Percentiles rank a stretch among this genome's conserved stretches.
These are phyloP conservation scores for Posidonia oceanica DNA, from an alignment of 116 monocot species.

Conservation along the genomic window DNA sequence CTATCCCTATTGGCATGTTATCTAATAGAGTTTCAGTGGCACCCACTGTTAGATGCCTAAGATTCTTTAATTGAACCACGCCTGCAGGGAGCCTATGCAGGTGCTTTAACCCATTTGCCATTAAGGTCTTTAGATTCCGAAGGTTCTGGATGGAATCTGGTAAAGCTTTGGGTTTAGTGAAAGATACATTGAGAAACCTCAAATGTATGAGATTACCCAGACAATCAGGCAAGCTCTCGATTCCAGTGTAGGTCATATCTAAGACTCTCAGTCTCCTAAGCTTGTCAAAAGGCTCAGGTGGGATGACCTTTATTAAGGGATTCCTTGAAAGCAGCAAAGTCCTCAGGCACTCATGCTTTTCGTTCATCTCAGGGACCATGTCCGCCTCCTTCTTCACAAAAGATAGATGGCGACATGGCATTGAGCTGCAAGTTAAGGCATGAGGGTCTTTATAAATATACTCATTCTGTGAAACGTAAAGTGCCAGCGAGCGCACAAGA, in stretches of 20 bases:
- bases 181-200: slow-evolving; percentile 11
- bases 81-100: slow-evolving; percentile 5
- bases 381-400: not conserved
- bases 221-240: slow-evolving; percentile 7
- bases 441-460: not conserved
- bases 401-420: slow-evolving; percentile 1
- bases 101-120: not conserved
- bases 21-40: not conserved
- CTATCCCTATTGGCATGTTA: slow-evolving; percentile 9
- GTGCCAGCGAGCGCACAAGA: slow-evolving; percentile 10
- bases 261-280: slow-evolving; percentile 9
- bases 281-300: slow-evolving; percentile 2
- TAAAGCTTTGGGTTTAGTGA: slow-evolving; percentile 8
- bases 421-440: not conserved
- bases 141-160: slow-evolving; percentile 11
- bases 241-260: slow-evolving; percentile 9
- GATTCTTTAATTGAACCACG: not conserved
- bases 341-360: slow-evolving; percentile 7
- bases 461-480: slow-evolving; percentile 2
- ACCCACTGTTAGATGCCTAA: slow-evolving; percentile 7
- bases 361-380: not conserved
- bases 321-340: slow-evolving; percentile 14
- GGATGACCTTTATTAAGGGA: not conserved
- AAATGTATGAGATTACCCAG: slow-evolving; percentile 10
- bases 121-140: slow-evolving; percentile 7